A percentile compares a stretch with the other conserved stretches of the same genome.
phyloP scores from a whole-genome alignment of 2,329 filamentous ascomycete genomes.

The Cercospora sp. region DNA sequence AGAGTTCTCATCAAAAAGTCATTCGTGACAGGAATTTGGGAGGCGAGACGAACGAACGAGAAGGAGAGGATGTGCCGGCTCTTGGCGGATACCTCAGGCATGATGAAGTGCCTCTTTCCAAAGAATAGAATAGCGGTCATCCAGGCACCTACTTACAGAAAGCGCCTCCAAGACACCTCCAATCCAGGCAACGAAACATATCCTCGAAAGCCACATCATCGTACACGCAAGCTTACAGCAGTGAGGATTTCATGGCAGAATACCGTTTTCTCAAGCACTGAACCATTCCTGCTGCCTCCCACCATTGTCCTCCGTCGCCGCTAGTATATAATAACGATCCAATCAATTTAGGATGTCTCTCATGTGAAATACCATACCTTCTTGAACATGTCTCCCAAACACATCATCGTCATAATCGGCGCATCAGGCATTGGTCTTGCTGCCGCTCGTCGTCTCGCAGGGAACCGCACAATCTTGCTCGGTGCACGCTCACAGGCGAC shows the following conservation, averaged over 20 bases:
- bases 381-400: neutral
- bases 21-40: neutral
- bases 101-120: neutral
- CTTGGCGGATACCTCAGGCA: neutral
- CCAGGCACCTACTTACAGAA: neutral
- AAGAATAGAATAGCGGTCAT: neutral
- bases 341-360: too few relatives aligned
- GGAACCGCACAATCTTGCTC: constrained; percentile 7
- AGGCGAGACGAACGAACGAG: neutral
- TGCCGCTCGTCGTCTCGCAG: constrained; percentile 10
- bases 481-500: constrained; percentile 6
- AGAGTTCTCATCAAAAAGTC: neutral
- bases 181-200: neutral
- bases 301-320: neutral
- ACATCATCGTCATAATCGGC: constrained; percentile 11
- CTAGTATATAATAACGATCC: too few relatives aligned
- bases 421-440: constrained; percentile 10
- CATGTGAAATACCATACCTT: neutral
- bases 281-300: neutral
- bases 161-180: neutral
- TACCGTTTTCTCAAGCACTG: neutral
- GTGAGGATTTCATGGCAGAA: neutral
- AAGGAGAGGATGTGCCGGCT: neutral
- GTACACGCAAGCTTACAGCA: neutral
- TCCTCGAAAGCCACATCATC: neutral